A percentile compares a stretch with the other conserved stretches of the same genome.
phyloP scores from a whole-genome alignment of 2,329 filamentous ascomycete species.

The Arthrinium phaeospermum region DNA sequence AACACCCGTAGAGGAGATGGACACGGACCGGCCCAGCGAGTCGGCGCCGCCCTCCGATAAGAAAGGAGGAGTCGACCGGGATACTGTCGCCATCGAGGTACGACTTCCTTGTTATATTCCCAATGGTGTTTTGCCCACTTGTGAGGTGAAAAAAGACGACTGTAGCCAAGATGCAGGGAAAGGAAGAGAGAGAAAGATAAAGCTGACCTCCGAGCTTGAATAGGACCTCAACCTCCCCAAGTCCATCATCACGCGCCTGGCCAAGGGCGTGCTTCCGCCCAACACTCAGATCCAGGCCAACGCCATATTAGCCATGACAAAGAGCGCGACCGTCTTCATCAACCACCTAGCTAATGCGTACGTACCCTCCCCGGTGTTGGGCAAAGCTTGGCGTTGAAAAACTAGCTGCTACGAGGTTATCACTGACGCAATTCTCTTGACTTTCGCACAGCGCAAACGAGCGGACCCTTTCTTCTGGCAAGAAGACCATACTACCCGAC shows the following conservation, averaged over 20 bases:
- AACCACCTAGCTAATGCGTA: constrained; percentile 80
- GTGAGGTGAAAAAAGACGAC: background rate
- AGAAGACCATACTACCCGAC: constrained; percentile 78
- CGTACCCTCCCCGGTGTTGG: constrained; percentile 38
- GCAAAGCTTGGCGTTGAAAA: background rate
- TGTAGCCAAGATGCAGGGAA: background rate
- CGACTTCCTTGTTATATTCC: constrained; percentile 19
- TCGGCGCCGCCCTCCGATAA: constrained; percentile 34
- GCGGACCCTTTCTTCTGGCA: constrained; percentile 67
- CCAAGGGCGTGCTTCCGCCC: constrained; percentile 78
- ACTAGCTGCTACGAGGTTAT: background rate
- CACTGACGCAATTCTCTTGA: background rate
- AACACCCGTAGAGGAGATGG: constrained; percentile 37
- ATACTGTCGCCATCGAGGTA: constrained; percentile 60
- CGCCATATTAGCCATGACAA: constrained; percentile 78
- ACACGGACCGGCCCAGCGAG: constrained; percentile 41
- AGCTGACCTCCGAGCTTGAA: background rate
- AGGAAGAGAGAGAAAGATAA: background rate
- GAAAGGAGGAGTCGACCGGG: constrained; percentile 47
- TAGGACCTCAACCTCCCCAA: constrained; percentile 80
- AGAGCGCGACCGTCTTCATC: constrained; percentile 84
- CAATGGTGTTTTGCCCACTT: background rate
- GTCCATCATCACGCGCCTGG: constrained; percentile 79
- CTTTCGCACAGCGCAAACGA: constrained; percentile 68
- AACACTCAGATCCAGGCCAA: constrained; percentile 87